A percentile compares a stretch with the other conserved stretches of the same genome.
These are phyloP conservation scores for Blastobotrys serpentis DNA, from an alignment of 1,139 yeast genomes.

Conservation along the genomic window DNA sequence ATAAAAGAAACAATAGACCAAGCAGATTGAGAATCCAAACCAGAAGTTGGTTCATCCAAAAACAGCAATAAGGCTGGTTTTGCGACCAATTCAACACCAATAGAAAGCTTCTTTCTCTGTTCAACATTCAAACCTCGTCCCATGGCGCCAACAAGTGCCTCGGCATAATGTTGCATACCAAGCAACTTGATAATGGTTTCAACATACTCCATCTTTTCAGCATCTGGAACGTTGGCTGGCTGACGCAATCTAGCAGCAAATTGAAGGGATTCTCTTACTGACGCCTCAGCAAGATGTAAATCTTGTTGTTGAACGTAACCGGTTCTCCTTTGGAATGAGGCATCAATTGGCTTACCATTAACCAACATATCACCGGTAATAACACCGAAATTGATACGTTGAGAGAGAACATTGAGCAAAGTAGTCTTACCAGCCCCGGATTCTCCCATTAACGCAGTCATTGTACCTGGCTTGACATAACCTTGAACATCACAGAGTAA, in stretches of 20 bases:
- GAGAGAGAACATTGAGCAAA: conserved; percentile 57
- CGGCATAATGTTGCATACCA: conserved; percentile 63
- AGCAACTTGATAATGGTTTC: conserved; percentile 55
- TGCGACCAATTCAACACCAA: conserved; percentile 62
- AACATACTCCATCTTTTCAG: conserved; percentile 56
- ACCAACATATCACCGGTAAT: conserved; percentile 65
- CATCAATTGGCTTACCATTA: conserved; percentile 53
- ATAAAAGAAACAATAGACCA: conserved; percentile 56
- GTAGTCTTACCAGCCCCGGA: conserved; percentile 74
- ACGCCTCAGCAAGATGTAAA: conserved; percentile 54
- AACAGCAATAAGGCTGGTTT: conserved; percentile 53
- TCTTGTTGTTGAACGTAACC: conserved; percentile 70
- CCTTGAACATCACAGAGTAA: conserved; percentile 60
- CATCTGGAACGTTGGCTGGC: conserved; percentile 47
- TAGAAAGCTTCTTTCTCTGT: conserved; percentile 63
- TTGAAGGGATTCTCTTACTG: conserved; percentile 60
- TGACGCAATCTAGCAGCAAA: conserved; percentile 64
- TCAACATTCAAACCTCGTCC: conserved; percentile 66
- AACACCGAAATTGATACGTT: conserved; percentile 57
- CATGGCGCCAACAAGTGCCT: conserved; percentile 56
- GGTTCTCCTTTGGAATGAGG: conserved; percentile 57
- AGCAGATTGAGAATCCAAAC: conserved; percentile 59
- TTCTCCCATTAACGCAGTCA: conserved; percentile 66
- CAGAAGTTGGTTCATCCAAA: conserved; percentile 60
- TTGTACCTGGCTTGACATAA: conserved; percentile 63